These are phyloP conservation scores for Kodamaea derodonti DNA, from an alignment of 1,139 yeast genomes.

Conservation along the genomic window DNA sequence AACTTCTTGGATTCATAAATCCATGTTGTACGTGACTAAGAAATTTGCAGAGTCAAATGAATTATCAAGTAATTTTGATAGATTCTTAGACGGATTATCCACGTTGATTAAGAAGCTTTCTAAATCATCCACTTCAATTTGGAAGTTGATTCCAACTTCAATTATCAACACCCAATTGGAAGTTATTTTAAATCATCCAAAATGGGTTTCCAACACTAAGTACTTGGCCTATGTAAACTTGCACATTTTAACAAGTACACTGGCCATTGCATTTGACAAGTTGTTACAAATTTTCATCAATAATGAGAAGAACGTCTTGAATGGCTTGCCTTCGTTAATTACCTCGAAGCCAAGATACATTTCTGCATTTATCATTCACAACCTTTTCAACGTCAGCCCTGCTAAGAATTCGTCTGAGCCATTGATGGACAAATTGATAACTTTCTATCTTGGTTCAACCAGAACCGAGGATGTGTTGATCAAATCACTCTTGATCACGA, in stretches of 20 bases:
- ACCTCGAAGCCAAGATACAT: conserved; percentile 30
- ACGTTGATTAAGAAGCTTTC: conserved; percentile 14
- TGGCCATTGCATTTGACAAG: conserved; percentile 45
- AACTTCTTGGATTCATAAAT: conserved; percentile 43
- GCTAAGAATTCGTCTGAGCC: conserved; percentile 42
- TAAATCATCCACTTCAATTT: conserved; percentile 18
- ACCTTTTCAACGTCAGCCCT: conserved; percentile 46
- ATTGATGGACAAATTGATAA: conserved; percentile 46
- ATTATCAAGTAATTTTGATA: conserved; percentile 31
- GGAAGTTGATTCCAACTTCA: conserved; percentile 44
- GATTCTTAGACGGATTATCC: conserved; percentile 20
- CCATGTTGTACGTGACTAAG: conserved; percentile 58
- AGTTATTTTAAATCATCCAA: conserved; percentile 45
- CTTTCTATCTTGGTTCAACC: conserved; percentile 59
- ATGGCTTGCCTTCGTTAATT: conserved; percentile 18
- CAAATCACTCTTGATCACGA: conserved; percentile 46
- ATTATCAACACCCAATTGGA: conserved; percentile 68
- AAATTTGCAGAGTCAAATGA: conserved; percentile 50
- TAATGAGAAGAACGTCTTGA: conserved; percentile 37
- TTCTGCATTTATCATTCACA: conserved; percentile 40
- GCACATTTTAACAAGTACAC: conserved; percentile 31
- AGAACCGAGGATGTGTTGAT: conserved; percentile 60
- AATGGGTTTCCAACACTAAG: conserved; percentile 42
- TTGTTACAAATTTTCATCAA: conserved; percentile 63
- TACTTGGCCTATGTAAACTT: conserved; percentile 42